phyloP scores from a whole-genome alignment of 108 stramenopile species.

The Cyclotella atomus region DNA sequence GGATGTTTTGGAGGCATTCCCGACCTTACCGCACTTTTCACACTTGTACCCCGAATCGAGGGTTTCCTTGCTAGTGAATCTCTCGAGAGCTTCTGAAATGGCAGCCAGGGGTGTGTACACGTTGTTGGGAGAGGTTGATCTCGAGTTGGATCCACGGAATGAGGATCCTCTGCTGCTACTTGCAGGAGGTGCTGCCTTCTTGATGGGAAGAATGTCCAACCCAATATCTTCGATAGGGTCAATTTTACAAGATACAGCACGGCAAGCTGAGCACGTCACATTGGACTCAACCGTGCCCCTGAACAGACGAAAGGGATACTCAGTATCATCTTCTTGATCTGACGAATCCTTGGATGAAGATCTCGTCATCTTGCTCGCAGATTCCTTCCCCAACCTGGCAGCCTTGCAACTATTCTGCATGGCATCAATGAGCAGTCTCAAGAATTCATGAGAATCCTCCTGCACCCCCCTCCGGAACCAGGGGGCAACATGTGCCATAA shows the following conservation, averaged over 20 bases:
- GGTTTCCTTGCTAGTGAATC: conserved; percentile 75
- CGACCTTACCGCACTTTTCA: conserved; percentile 85
- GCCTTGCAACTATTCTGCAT: conserved; percentile 87
- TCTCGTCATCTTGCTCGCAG: background rate
- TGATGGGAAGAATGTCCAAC: conserved; percentile 68
- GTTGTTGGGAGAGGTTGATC: conserved; percentile 47
- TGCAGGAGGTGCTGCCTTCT: background rate
- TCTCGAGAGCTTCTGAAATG: conserved; percentile 69
- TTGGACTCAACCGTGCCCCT: conserved; percentile 86
- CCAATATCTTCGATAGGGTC: conserved; percentile 94
- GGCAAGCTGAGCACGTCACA: conserved; percentile 77
- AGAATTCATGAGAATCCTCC: conserved; percentile 99
- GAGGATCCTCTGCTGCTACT: conserved; percentile 12
- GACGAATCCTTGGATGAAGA: background rate
- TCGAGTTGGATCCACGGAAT: conserved; percentile 17
- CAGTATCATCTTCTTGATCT: conserved; percentile 42
- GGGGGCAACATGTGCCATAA: conserved; percentile 82
- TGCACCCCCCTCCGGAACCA: conserved; percentile 93
- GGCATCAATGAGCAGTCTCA: conserved; percentile 94
- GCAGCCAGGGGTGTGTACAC: conserved; percentile 52
- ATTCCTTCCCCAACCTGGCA: conserved; percentile 33
- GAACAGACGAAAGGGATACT: conserved; percentile 90
- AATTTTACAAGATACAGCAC: conserved; percentile 64
- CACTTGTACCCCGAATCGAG: conserved; percentile 90
- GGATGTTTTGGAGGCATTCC: conserved; percentile 83